Base-by-base conservation (phyloP, 768 basidiomycete species). In the Lentinula boryana region DNA sequence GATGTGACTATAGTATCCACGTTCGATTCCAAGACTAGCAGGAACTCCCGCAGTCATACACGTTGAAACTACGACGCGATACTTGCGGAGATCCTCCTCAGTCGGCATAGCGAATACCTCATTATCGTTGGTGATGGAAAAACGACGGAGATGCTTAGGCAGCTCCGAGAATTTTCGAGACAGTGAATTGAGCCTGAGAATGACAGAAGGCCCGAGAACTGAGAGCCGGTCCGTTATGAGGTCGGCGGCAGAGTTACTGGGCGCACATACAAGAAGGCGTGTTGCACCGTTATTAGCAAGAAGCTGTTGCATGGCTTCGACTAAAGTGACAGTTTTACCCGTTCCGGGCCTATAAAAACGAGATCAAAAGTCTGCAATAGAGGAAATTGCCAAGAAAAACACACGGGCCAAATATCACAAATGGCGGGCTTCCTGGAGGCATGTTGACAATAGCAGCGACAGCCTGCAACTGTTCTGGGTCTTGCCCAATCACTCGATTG, bases 221-320 rank as follows among this genome's bases (percentile, higher is more conserved):
- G 60, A 58, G 2, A 88, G 74, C 12, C 79, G 74, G 27, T 72
- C 65, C 1, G 83, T 78, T 18, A 87, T 74, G n/a, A 83, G 68
- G 63, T 88, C 86, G 2, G 85, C 86, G 0, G 86, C 86, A 1
- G 83, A 84, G 69, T 88, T 88, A 70, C 80, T 86, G 0, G 87
- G 87, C 0, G 87, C 85, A 63, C 86, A 87, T 0, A 82, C 86
- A 1, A 89, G 76, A 58, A 89, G 79, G 38, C 74, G 76, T 1
- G 77, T 74, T 5, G 73, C 46, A 0, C 77, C 75, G 62, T 84
- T 65, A 8, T 60, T 61, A 10, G 64, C 66, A 3, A 87, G 71
- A 2, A 88, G 67, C 64, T 89, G 87, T 3, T 70, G 74, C 40
- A 88, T 87, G 1, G 82, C 80, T 67, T 89, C 87, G 2, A 87